Base-by-base conservation (phyloP, 257 asterid species). In the Osmanthus fragrans region DNA sequence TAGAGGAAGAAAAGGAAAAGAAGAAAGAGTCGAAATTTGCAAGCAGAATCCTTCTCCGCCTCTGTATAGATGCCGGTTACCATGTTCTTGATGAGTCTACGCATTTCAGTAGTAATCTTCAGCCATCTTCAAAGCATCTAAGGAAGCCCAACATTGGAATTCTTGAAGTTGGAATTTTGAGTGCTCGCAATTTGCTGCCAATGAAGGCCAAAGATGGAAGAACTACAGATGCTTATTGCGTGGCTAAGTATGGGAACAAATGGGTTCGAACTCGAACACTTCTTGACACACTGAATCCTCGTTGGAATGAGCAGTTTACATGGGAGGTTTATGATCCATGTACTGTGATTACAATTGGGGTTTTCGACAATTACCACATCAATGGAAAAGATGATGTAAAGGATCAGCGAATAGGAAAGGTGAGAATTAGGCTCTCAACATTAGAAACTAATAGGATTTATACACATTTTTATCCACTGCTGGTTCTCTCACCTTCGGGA, bases 251-350 rank as follows among this genome's bases (percentile, higher is more conserved):
- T 40, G 99, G 99, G n/a, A 93, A 87, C 91, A 95, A 95, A 76
- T 95, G 98, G 99, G 87, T 90, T 54, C 90, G 98, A 32, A 95
- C 99, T 10, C 85, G 98, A 73, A 95, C 99, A 1, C 92, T 93
- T 33, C 88, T 93, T 5, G 88, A 92, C 85, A 86, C 90, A 4
- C 83, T 91, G 73, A 83, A 86, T 54, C 99, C 99, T 36, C 83
- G 88, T 13, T 95, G 96, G 97, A 95, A 95, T 37, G 99, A 95
- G 87, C 99, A 95, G 90, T 95, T 91, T 71, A 93, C 99, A 0
- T 95, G 99, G 99, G 99, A 95, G 68, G 99, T 95, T 3, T 81
- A 77, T 49, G 99, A 95, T 80, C 90, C 99, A 2, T 93, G 89
- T 66, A 95, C 98, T 0, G 98, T 95, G 11, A 85, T 95, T 60